Base-by-base conservation (phyloP, 1,284 basidiomycete species). In the Trametes versicolor region DNA sequence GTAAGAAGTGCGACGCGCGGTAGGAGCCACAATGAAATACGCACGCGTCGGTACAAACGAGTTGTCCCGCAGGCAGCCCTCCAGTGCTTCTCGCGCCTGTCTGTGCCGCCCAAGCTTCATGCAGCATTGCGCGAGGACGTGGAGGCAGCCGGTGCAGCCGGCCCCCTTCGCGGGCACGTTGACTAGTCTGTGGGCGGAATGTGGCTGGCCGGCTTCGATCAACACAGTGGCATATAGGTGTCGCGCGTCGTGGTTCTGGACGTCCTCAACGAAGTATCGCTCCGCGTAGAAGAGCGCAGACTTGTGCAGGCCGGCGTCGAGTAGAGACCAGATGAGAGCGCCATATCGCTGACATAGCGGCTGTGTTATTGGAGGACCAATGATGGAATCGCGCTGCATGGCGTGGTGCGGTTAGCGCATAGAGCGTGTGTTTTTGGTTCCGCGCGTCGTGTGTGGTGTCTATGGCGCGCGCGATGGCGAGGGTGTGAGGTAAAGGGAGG, bases 261-360 rank as follows among this genome's bases (percentile, higher is more conserved):
- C 81, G 77, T 91, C 86, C 73, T 90, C 78, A 48, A 87, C 85
- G 75, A 84, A 92, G 77, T 92, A 93, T 70, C 92, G 81, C 78
- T 94, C 92, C 47, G 92, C 92, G 78, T 93, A 93, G 80, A 94
- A 94, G 47, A 91, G 83, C 49, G 93, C 92, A 50, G 92, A 88
- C 76, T 86, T 87, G 71, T 85, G 81, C 50, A 94, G 86, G 73
- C 90, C 89, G 61, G 87, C 84, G 79, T 94, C 93, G 64, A 94
- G 87, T 78, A 88, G 92, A 71, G 87, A 85, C 90, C 90, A 93
- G 70, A 93, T 82, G 66, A 94, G 81, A 62, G 83, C 78, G 70
- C 85, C 84, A 74, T 92, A 90, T 68, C 89, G 89, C 77, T 87
- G 87, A 64, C 83, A 81, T 67, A 84, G 78, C 71, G 85, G 80